A percentile compares a stretch with the other conserved stretches of the same genome.
These are phyloP conservation scores for Austroboletus niveus DNA, from an alignment of 1,284 basidiomycete species.

Conservation along the genomic window DNA sequence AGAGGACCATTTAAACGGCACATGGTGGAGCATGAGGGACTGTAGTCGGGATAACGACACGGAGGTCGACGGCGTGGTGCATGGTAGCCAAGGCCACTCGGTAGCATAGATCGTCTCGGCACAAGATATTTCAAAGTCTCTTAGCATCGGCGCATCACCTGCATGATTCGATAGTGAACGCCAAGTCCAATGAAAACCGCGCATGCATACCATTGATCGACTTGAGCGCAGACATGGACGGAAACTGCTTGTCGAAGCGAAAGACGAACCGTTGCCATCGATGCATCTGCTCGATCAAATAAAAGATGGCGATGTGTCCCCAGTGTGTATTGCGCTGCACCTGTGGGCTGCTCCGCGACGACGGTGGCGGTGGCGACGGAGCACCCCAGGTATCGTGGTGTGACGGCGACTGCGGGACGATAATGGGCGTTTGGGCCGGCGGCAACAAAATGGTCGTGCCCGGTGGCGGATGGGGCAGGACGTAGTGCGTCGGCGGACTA, in stretches of 20 bases:
- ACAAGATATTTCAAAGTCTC: slow-evolving; percentile 74
- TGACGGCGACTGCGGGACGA: slow-evolving; percentile 35
- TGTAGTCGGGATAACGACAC: slow-evolving; percentile 46
- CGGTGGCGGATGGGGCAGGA: slow-evolving; percentile 39
- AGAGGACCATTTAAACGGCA: slow-evolving; percentile 74
- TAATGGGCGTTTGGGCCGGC: slow-evolving; percentile 38
- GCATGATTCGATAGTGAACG: slow-evolving; percentile 9
- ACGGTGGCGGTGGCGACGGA: slow-evolving; percentile 23
- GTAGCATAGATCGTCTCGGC: slow-evolving; percentile 57
- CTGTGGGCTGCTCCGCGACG: slow-evolving; percentile 28
- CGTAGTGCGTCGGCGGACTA: slow-evolving; percentile 35
- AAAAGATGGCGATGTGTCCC: slow-evolving; percentile 76
- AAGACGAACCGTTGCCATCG: slow-evolving; percentile 79
- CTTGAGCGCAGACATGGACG: slow-evolving; percentile 65
- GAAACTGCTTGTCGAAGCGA: slow-evolving; percentile 70
- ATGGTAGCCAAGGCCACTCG: slow-evolving; percentile 73
- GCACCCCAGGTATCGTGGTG: slow-evolving; percentile 33
- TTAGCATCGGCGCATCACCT: slow-evolving; percentile 69
- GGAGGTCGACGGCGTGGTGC: slow-evolving; percentile 37
- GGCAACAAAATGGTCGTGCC: slow-evolving; percentile 35
- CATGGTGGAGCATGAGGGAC: slow-evolving; percentile 61
- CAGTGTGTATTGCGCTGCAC: slow-evolving; percentile 55
- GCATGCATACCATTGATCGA: slow-evolving; percentile 56
- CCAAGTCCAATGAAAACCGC: neutral
- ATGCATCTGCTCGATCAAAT: slow-evolving; percentile 73